These are phyloP conservation scores for Acorus gramineus DNA, from an alignment of 106 monocot species.

Conservation along the genomic window DNA sequence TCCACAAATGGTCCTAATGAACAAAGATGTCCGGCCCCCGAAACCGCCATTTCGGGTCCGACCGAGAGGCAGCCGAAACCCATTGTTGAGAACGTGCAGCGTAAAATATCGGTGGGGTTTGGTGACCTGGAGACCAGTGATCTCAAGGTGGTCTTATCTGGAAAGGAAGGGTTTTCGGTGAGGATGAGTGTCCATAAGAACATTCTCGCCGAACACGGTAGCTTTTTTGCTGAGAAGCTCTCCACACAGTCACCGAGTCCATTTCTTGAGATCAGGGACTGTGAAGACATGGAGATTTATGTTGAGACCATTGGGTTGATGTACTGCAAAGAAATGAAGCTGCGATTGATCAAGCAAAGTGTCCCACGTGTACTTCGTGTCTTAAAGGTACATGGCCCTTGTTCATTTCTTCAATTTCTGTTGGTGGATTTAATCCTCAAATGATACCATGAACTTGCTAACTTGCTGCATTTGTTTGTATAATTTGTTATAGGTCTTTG, in stretches of 20 bases:
- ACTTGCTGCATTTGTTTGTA: no score
- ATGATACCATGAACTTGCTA: no score
- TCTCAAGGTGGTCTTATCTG: conserved; percentile 69
- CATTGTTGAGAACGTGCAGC: conserved; percentile 25
- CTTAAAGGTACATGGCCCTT: conserved; percentile 50
- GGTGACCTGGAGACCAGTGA: conserved; percentile 79
- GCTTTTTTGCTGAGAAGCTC: conserved; percentile 60
- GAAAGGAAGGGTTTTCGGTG: conserved; percentile 78
- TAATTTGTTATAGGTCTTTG: no score
- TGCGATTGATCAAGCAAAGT: conserved; percentile 77
- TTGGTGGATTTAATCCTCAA: no score
- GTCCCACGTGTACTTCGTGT: conserved; percentile 80
- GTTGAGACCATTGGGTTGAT: conserved; percentile 93
- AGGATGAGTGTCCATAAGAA: conserved; percentile 83
- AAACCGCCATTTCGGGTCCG: conserved; percentile 18
- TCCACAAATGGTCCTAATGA: conserved; percentile 45
- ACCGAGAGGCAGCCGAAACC: conserved; percentile 31
- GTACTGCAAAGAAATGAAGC: conserved; percentile 89
- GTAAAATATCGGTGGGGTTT: conserved; percentile 89
- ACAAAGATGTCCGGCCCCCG: conserved; percentile 23
- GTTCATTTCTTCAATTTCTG: background rate
- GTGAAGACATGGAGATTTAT: conserved; percentile 98
- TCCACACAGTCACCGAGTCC: conserved; percentile 43
- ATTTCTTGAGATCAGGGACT: conserved; percentile 57
- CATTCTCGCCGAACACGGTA: conserved; percentile 65